Evolutionary conservation across 2,329 filamentous ascomycete species (phyloP).

Genomic region (Cercospora zeina): DNA sequence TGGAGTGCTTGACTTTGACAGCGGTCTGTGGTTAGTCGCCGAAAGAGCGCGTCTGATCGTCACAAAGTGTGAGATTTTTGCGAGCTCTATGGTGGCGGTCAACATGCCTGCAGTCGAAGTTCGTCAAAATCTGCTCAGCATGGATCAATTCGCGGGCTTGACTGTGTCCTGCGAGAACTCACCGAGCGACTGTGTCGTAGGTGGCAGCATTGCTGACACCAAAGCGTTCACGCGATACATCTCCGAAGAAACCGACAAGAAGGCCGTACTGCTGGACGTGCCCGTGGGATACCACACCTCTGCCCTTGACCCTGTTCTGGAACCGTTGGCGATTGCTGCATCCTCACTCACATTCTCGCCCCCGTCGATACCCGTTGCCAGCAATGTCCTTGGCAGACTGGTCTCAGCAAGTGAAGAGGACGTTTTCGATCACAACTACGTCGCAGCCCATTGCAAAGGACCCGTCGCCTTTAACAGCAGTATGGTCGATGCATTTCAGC

Average conservation of each 20-base stretch:
- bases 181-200: slow-evolving; percentile 15
- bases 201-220: slow-evolving; percentile 5
- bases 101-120: slow-evolving; percentile 17
- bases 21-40: slow-evolving; percentile 15
- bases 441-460: slow-evolving; percentile 20
- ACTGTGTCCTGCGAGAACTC: slow-evolving; percentile 20
- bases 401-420: slow-evolving; percentile 19
- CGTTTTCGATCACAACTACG: slow-evolving; percentile 16
- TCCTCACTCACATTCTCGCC: slow-evolving; percentile 5
- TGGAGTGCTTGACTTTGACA: slow-evolving; percentile 19
- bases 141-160: slow-evolving; percentile 5
- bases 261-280: slow-evolving; percentile 18
- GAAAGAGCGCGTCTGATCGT: slow-evolving; percentile 18
- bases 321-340: slow-evolving; percentile 14
- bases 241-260: slow-evolving; percentile 2
- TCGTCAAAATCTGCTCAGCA: background rate
- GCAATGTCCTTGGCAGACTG: slow-evolving; percentile 24
- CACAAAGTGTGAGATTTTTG: slow-evolving; percentile 13
- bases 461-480: slow-evolving; percentile 20
- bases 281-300: slow-evolving; percentile 22
- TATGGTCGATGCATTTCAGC: slow-evolving; percentile 14
- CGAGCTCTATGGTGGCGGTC: slow-evolving; percentile 19
- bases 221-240: slow-evolving; percentile 5
- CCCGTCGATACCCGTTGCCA: slow-evolving; percentile 19
- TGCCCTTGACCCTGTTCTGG: slow-evolving; percentile 20